Base-by-base conservation (phyloP, 2,329 filamentous ascomycete species). In the Ascochyta lentis region DNA sequence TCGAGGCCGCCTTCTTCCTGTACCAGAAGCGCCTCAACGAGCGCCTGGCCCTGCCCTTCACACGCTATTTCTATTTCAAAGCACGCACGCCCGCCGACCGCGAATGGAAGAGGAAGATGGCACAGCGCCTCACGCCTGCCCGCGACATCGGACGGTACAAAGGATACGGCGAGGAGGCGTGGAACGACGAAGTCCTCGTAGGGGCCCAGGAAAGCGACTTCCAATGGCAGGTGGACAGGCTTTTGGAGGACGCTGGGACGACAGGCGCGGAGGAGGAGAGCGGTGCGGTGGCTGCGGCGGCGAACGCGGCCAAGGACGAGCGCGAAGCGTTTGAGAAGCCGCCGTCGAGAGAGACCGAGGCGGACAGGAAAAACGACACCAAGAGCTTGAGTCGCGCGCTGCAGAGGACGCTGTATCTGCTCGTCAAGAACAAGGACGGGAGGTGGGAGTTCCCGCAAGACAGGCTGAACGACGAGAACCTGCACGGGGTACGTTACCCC, bases 21-120 rank as follows among this genome's bases (percentile, higher is more conserved):
- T 99, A 99, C 80, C 95, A 99, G 80, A 94, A 94, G 69, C 92
- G 95, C 13, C 84, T 99, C 58, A 96, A 98, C 77, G 95, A 99
- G 82, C 90, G 95, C 39, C 84, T 96, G 48, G 87, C 89, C 19
- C 84, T 95, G 4, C 91, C 93, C 1, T 99, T 98, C 77, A 90
- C 90, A 53, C 87, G 90, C 64, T 90, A 90, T 74, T 95, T 98
- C 79, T 99, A 96, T 84, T 96, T 93, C 85, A 96, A 96, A 81
- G 88, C 88, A 66, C 91, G 91, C 72, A 96, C 93, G 10, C 89
- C 92, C 1, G 83, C 86, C 8, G 90, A 93, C 64, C 81, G 92
- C 46, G 93, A 97, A 79, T 98, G 92, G 91, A 91, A 93, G 76
- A 84, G 91, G 72, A 96, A 96, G 79, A 84, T 91, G 60, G 82